A percentile compares a stretch with the other conserved stretches of the same genome.
Evolutionary conservation across 768 basidiomycete species (phyloP).

Genomic region (Coprinopsis cinerea): DNA sequence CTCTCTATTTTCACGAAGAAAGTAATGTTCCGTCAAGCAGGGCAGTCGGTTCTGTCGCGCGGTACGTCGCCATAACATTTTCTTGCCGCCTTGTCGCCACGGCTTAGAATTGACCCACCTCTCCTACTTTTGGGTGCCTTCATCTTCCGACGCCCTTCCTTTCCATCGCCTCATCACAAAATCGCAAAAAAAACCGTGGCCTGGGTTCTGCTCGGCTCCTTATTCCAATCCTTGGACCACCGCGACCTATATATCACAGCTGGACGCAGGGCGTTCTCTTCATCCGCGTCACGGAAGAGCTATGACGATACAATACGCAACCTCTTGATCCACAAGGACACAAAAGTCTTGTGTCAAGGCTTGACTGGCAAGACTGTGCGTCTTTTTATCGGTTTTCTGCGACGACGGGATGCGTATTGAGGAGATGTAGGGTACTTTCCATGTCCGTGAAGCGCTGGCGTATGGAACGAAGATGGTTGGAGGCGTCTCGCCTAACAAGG

Average conservation of each 20-base stretch:
- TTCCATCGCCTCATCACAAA: no score
- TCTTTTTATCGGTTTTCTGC: constrained; percentile 2
- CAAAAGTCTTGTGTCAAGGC: constrained; percentile 88
- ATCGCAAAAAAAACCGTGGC: no score
- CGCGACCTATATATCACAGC: no score
- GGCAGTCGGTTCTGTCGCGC: constrained; percentile 46
- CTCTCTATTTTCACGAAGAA: constrained; percentile 15
- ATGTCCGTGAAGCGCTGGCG: constrained; percentile 85
- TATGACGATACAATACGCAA: constrained; percentile 91
- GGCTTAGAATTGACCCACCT: neutral
- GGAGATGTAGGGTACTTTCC: constrained; percentile 81
- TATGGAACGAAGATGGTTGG: constrained; percentile 98
- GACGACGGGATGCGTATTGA: no score
- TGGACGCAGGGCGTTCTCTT: constrained; percentile 77
- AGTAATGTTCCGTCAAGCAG: constrained; percentile 62
- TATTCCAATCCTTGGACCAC: no score
- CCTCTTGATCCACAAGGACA: constrained; percentile 89
- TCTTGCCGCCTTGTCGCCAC: neutral
- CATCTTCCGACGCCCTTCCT: no score
- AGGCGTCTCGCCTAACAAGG: constrained; percentile 95
- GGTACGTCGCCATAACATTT: constrained; percentile 37
- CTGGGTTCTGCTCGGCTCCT: no score
- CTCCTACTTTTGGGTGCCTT: no score
- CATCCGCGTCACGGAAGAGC: constrained; percentile 63
- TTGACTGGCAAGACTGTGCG: constrained; percentile 94